Conservation (phyloP, 2,329 filamentous ascomycete genomes). For the Pseudocercospora vitis region DNA sequence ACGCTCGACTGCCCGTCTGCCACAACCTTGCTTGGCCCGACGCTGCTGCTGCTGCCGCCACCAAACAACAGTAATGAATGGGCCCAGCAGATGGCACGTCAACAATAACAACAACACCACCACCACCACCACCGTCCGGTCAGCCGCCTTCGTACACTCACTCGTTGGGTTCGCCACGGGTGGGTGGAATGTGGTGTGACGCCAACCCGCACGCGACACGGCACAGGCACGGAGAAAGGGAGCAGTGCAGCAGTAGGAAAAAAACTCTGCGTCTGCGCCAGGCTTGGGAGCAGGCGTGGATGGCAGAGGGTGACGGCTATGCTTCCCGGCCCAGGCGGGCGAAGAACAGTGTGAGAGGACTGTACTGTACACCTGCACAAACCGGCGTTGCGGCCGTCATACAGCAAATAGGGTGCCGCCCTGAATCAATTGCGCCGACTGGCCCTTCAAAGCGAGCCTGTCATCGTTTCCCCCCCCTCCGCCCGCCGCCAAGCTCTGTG, state of each 20-base stretch:
- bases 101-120: too few relatives aligned
- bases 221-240: not conserved
- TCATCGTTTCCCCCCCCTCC: not conserved
- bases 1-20: not conserved
- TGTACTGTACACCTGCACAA: not conserved
- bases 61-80: too few relatives aligned
- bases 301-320: not conserved
- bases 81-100: too few relatives aligned
- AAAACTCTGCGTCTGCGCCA: constrained; percentile 7
- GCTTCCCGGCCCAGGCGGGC: not conserved
- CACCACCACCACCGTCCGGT: too few relatives aligned
- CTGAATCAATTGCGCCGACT: constrained; percentile 6
- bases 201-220: not conserved
- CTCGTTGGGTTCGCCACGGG: not conserved
- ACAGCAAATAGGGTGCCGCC: constrained; percentile 5
- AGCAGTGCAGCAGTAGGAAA: not conserved
- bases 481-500: not conserved
- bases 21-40: not conserved
- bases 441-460: constrained; percentile 9
- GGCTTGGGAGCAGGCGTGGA: not conserved
- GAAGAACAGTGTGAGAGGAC: not conserved
- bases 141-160: too few relatives aligned
- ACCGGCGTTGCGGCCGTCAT: not conserved
- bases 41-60: too few relatives aligned
- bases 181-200: constrained; percentile 6